Evolutionary conservation across 129 eudicot genomes (phyloP).

Genomic region (Arctium lappa): DNA sequence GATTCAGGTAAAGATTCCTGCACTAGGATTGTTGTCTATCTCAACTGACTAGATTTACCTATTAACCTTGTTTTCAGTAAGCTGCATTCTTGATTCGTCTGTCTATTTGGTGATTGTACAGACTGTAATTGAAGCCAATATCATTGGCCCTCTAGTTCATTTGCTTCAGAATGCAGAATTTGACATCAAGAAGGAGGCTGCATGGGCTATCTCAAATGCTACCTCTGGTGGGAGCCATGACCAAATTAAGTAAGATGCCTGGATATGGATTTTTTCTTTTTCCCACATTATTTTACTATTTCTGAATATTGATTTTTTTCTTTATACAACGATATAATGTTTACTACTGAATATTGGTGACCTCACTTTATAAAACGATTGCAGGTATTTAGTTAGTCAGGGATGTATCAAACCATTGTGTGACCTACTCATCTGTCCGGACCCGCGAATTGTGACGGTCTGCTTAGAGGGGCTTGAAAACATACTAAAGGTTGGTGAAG

Average conservation of each 20-base stretch:
- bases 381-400: conserved; percentile 52
- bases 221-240: conserved; percentile 73
- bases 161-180: conserved; percentile 69
- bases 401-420: conserved; percentile 82
- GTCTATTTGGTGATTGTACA: conserved; percentile 22
- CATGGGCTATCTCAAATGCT: conserved; percentile 78
- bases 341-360: too few species aligned
- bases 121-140: conserved; percentile 61
- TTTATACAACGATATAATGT: not conserved
- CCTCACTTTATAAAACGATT: not conserved
- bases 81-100: not conserved
- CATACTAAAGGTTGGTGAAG: conserved; percentile 69
- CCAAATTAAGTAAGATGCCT: conserved; percentile 50
- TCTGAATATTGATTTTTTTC: not conserved
- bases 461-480: conserved; percentile 80
- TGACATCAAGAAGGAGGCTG: conserved; percentile 78
- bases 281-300: not conserved
- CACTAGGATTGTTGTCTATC: not conserved
- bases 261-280: not conserved
- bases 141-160: conserved; percentile 52
- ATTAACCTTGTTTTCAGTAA: not conserved
- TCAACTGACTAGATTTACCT: not conserved
- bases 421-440: conserved; percentile 68
- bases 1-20: conserved; percentile 46
- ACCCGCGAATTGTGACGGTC: conserved; percentile 66